These are phyloP conservation scores for Penicillium paneum DNA, from an alignment of 2,329 filamentous ascomycete species.

Conservation along the genomic window DNA sequence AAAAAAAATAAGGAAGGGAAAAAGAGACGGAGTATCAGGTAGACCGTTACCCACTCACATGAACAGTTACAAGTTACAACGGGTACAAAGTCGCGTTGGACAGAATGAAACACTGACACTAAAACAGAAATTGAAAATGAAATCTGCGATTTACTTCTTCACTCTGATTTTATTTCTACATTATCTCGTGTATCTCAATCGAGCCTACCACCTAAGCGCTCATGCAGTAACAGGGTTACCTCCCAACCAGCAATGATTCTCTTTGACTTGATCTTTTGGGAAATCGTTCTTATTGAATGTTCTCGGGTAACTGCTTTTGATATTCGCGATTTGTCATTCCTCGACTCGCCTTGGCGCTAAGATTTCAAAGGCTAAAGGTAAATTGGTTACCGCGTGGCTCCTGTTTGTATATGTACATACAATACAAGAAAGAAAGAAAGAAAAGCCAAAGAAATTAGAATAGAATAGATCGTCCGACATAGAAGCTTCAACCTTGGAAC, in stretches of 20 bases:
- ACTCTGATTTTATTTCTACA: conserved; percentile 11
- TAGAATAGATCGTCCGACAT: conserved; percentile 7
- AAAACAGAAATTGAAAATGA: conserved; percentile 9
- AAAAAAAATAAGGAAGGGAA: not conserved
- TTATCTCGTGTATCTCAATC: conserved; percentile 19
- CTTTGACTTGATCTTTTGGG: not conserved
- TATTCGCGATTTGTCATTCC: conserved; percentile 18
- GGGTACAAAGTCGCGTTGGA: not conserved
- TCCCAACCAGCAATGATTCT: too few species aligned
- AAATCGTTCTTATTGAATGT: not conserved
- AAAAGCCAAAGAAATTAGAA: not conserved
- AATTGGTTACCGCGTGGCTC: conserved; percentile 6
- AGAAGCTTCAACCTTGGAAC: too few species aligned
- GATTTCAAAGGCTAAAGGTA: conserved; percentile 11
- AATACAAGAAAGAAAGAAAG: too few species aligned
- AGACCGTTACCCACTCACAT: conserved; percentile 4
- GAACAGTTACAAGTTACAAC: not conserved
- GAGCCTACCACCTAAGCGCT: conserved; percentile 18
- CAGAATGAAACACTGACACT: conserved; percentile 10
- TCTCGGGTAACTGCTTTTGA: conserved; percentile 1
- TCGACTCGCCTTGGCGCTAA: conserved; percentile 2
- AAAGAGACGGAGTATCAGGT: not conserved
- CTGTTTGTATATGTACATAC: not conserved
- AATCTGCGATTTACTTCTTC: conserved; percentile 12
- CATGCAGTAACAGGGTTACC: conserved; percentile 19